Base-by-base conservation (phyloP, 1,139 yeast genomes). In the Kluyveromyces sp. region DNA sequence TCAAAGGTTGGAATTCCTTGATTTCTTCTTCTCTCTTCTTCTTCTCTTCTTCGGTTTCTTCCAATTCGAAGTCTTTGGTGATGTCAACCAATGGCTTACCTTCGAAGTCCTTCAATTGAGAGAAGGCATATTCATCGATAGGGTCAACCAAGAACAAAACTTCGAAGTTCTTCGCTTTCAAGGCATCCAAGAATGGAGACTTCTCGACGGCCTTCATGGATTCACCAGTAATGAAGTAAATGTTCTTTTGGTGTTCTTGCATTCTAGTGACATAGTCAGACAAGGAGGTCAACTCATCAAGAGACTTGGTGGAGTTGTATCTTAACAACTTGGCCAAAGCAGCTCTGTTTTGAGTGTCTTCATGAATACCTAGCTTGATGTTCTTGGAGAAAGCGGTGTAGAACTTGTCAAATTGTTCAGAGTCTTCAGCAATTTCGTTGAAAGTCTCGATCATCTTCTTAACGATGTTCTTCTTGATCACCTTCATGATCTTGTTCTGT, bases 191-290 rank as follows among this genome's bases (percentile, higher is more conserved):
- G 86, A 94, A 94, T 71, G 99, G 99, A 60, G 98, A 92, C 73
- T 88, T 86, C 77, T 92, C 96, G 65, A 94, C 96, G 60, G 96
- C 89, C 82, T 92, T 89, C 68, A 87, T 71, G 48, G 95, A 81
- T 77, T 94, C 98, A 82, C 98, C 99, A 68, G 98, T 92, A 70
- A 92, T 92, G 82, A 79, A 92, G 82, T 92, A 92, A 65, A 92
- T 87, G 79, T 94, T 92, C 94, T 94, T 89, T 78, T 92, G 99
- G 78, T 87, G 96, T 74, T 87, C 96, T 70, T 94, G 96, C 99
- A 92, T 92, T 76, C 98, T 87, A 59, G 97, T 92, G 55, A 94
- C 95, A 75, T 92, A 92, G 75, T 92, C 99, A 61, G 94, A 73
- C 66, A 92, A 79, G 41, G 98, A 89, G 59, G 97, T 92, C 70